These are phyloP conservation scores for Micractinium conductrix DNA, from an alignment of 139 green algal genomes.

Conservation along the genomic window DNA sequence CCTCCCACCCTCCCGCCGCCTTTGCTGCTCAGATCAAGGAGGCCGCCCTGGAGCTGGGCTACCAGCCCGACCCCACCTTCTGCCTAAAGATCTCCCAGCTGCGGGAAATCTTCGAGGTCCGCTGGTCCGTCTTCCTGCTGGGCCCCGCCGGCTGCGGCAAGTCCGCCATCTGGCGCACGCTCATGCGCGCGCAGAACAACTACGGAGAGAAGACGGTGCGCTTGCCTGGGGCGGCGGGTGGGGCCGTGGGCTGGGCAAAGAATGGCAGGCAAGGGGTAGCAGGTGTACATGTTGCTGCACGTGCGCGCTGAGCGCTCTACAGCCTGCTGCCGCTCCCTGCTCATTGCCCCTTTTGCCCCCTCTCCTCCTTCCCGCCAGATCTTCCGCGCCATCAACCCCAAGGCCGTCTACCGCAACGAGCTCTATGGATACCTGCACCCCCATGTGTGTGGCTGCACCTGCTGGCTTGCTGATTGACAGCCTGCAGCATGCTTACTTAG, in stretches of 20 bases:
- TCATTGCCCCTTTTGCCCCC: background rate
- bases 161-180: constrained; percentile 90
- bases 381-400: constrained; percentile 59
- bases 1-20: background rate
- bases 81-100: constrained; percentile 91
- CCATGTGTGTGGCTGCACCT: background rate
- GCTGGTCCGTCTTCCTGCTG: constrained; percentile 95
- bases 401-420: constrained; percentile 91
- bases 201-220: constrained; percentile 75
- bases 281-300: too few species aligned
- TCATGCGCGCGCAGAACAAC: constrained; percentile 82
- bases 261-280: too few species aligned
- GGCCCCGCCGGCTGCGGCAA: constrained; percentile 92
- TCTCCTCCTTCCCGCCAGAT: background rate
- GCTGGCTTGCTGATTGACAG: too few species aligned
- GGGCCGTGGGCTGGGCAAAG: too few species aligned
- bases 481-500: background rate
- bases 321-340: too few species aligned
- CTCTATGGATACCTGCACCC: constrained; percentile 93
- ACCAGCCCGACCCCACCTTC: constrained; percentile 90
- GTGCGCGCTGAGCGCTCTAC: too few species aligned
- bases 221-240: too few species aligned
- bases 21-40: constrained; percentile 60
- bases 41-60: constrained; percentile 80
- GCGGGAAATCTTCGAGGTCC: constrained; percentile 81